A percentile compares a stretch with the other conserved stretches of the same genome.
phyloP scores from a whole-genome alignment of 306 rosid species.

The Lithocarpus polystachyus region DNA sequence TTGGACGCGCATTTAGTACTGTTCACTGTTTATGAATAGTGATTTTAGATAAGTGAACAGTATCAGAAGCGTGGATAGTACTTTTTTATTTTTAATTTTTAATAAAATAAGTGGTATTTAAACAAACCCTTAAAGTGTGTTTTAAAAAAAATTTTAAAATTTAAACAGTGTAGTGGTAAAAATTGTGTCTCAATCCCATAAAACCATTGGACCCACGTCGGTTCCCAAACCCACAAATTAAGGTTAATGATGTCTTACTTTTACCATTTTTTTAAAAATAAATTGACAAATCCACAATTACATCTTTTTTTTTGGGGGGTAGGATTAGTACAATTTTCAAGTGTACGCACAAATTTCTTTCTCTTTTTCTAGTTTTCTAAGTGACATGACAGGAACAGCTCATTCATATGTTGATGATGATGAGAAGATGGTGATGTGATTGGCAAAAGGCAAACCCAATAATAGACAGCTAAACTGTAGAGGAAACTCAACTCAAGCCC shows the following conservation, averaged over 20 bases:
- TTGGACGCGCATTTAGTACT: too few species aligned
- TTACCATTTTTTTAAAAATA: not conserved
- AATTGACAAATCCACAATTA: not conserved
- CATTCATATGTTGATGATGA: constrained; percentile 47
- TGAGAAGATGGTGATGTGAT: constrained; percentile 59
- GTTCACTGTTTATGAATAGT: too few species aligned
- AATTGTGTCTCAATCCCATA: too few species aligned
- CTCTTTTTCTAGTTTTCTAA: constrained; percentile 1
- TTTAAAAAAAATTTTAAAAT: too few species aligned
- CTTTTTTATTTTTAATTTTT: too few species aligned
- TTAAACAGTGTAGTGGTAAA: too few species aligned
- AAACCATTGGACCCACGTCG: too few species aligned
- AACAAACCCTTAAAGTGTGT: too few species aligned
- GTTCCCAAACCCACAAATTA: not conserved
- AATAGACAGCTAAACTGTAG: constrained; percentile 41
- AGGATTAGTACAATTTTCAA: not conserved
- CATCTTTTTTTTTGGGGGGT: too few species aligned
- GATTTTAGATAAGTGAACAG: too few species aligned
- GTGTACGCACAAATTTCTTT: not conserved
- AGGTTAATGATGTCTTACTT: not conserved
- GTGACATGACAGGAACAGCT: constrained; percentile 79
- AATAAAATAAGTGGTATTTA: too few species aligned
- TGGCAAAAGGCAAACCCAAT: constrained; percentile 46
- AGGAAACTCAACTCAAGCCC: not conserved
- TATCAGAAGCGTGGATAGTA: too few species aligned